Base-by-base conservation (phyloP, 2,329 filamentous ascomycete genomes). In the Scolecobasidium constrictum region DNA sequence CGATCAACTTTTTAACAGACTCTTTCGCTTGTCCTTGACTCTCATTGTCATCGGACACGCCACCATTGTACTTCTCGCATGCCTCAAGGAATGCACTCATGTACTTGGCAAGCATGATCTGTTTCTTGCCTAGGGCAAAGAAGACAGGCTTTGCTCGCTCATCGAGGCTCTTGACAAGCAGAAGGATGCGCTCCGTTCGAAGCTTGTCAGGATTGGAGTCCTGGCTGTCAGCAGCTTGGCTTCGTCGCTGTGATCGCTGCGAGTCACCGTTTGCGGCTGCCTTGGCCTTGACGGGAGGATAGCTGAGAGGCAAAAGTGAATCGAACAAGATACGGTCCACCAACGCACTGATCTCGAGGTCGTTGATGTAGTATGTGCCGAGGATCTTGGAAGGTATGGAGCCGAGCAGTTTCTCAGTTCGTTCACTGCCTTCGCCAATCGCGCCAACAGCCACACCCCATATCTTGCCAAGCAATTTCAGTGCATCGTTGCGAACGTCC, bases 401-500 rank as follows among this genome's bases (percentile, higher is more conserved):
- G 5, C 81, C 82, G 11, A 98, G 68, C n/a, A 90, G 74, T 7
- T 77, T 68, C 11, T 73, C 75, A 16, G 94, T 81, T 15, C 73
- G 68, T 51, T 94, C 86, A 52, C 90, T 83, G 12, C 85, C 86
- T 41, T 82, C 77, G 18, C 85, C 79, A 52, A 98, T 83, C 53
- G 94, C 88, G 15, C 86, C 85, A 15, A 81, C 78, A 11, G 86
- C 90, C 15, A 93, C 88, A n/a, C 86, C 88, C 92, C 92, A 98
- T 20, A 96, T 79, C 48, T 81, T 85, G 9, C 78, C 85, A 1
- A 96, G 68, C 6, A 93, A 71, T 40, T 79, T 81, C 76, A 94
- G 94, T 18, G 86, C 88, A 52, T 90, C 86, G 31, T 84, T 78
- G 45, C 90, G 83, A 9, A 98, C 85, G 34, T 76, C 69, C 12